Evolutionary conservation across 352 stramenopile species (phyloP), one percentile per base, ranked within the genome.

Genomic region (Phytophthora aleatoria): DNA sequence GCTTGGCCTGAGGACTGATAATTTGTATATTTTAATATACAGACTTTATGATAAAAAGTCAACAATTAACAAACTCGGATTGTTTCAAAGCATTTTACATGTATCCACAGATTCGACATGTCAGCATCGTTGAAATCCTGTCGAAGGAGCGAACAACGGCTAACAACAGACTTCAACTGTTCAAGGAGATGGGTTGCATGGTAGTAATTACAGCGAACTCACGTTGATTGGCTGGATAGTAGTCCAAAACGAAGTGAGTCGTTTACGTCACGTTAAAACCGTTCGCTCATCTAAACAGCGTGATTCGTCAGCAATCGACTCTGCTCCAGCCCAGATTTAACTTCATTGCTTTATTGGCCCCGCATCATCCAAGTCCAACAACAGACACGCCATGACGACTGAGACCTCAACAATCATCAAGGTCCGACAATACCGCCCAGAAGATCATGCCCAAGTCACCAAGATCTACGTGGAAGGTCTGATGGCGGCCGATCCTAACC

Each of bases 371-470:
- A 56, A 56, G 8, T 13, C 2, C 31, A 30, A 28, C 45, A 13
- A 51, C 26, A 12, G 2, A 38, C 11, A 50, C 24, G 6, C n/a
- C 48, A 54, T 54, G 48, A 57, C 36, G 20, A 30, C 10, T n/a
- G 15, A 33, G 4, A 9, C 35, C n/a, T 33, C 39, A 15, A 10
- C 44, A 30, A 48, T 41, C 3, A 59, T 72, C 41, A 24, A 28
- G 10, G 20, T 67, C 9, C 65, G 59, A 12, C 52, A 66, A 31
- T 73, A 69, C 27, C 59, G 59, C 5, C 65, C 53, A 2, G 61
- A 61, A 51, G 60, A 73, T 20, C 60, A 69, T 36, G 60, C 60
- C n/a, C 16, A 36, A n/a, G 50, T 66, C 38, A 65, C 35, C 24
- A 73, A 69, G 42, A 51, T 73, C 30, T 51, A 36, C 20, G 20